These are phyloP conservation scores for Wickerhamiella shivajii DNA, from an alignment of 805 yeast species.

Conservation along the genomic window DNA sequence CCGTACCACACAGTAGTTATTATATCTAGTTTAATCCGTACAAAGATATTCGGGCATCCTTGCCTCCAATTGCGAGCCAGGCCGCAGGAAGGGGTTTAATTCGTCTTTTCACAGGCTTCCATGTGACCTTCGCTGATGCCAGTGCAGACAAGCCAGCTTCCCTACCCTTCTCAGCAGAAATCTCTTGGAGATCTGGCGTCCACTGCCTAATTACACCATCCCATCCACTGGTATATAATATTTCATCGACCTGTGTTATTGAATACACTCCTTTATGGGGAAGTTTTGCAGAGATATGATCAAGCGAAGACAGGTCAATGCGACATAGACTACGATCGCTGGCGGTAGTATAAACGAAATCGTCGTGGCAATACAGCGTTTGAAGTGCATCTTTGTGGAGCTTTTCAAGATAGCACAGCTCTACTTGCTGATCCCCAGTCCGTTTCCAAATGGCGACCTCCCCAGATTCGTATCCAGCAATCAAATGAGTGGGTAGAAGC, in stretches of 20 bases:
- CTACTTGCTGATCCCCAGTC: background rate
- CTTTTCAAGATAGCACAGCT: slow-evolving; percentile 2
- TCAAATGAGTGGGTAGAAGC: slow-evolving; percentile 26
- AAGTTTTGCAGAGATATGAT: background rate
- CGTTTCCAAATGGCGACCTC: slow-evolving; percentile 28
- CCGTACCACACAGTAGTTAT: background rate
- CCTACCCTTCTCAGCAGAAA: slow-evolving; percentile 8
- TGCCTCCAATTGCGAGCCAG: slow-evolving; percentile 36
- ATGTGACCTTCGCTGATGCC: background rate
- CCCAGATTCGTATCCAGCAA: slow-evolving; percentile 66
- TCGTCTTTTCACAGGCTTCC: slow-evolving; percentile 6
- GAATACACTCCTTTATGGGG: slow-evolving; percentile 6
- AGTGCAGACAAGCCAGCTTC: slow-evolving; percentile 10
- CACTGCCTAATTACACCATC: slow-evolving; percentile 23
- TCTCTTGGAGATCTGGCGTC: background rate
- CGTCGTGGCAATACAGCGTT: slow-evolving; percentile 16
- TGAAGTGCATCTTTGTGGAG: slow-evolving; percentile 25
- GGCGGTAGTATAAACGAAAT: slow-evolving; percentile 2
- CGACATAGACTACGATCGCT: slow-evolving; percentile 4
- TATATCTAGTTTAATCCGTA: slow-evolving; percentile 18
- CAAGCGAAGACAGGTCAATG: background rate
- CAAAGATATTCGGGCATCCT: slow-evolving; percentile 39
- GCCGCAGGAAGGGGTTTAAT: slow-evolving; percentile 13
- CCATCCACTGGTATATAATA: slow-evolving; percentile 26
- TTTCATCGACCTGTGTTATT: slow-evolving; percentile 10